These are phyloP conservation scores for Collybia mongolica DNA, from an alignment of 768 basidiomycete species.

Conservation along the genomic window DNA sequence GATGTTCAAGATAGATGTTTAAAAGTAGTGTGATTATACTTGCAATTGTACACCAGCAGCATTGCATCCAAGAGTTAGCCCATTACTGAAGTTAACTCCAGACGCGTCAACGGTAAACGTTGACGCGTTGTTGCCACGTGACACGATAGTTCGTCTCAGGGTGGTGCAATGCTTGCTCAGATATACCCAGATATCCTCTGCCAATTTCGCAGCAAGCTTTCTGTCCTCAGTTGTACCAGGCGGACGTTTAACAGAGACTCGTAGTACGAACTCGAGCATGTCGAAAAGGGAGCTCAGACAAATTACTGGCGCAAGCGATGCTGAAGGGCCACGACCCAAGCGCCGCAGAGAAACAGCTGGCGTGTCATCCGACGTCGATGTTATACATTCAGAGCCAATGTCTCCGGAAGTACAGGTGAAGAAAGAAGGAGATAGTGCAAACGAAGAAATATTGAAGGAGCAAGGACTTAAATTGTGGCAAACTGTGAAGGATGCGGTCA, in stretches of 20 bases:
- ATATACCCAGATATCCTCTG: constrained; percentile 10
- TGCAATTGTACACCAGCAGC: too few relatives aligned
- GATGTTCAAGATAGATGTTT: too few relatives aligned
- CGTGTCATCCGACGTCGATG: constrained; percentile 40
- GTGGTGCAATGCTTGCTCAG: neutral
- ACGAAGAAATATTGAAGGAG: constrained; percentile 51
- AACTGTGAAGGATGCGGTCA: constrained; percentile 77
- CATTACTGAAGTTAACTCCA: too few relatives aligned
- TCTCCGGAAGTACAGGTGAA: constrained; percentile 16
- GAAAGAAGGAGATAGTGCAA: constrained; percentile 19
- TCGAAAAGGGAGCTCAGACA: constrained; percentile 40
- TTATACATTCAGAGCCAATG: constrained; percentile 32
- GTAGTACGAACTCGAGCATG: constrained; percentile 21
- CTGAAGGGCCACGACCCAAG: constrained; percentile 42
- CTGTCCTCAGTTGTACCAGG: constrained; percentile 4
- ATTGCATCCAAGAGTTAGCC: too few relatives aligned
- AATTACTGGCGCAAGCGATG: constrained; percentile 29
- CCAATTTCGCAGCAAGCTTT: constrained; percentile 2
- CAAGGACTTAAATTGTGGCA: constrained; percentile 75
- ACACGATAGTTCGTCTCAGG: constrained; percentile 12
- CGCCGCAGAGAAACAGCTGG: constrained; percentile 38
- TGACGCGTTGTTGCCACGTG: constrained; percentile 18
- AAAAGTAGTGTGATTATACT: too few relatives aligned
- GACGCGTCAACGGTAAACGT: constrained; percentile 4
- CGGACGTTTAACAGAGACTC: constrained; percentile 5